A percentile compares a stretch with the other conserved stretches of the same genome.
Conservation (phyloP, 371 early-diverging fungal genomes). For the Antonospora locustae region DNA sequence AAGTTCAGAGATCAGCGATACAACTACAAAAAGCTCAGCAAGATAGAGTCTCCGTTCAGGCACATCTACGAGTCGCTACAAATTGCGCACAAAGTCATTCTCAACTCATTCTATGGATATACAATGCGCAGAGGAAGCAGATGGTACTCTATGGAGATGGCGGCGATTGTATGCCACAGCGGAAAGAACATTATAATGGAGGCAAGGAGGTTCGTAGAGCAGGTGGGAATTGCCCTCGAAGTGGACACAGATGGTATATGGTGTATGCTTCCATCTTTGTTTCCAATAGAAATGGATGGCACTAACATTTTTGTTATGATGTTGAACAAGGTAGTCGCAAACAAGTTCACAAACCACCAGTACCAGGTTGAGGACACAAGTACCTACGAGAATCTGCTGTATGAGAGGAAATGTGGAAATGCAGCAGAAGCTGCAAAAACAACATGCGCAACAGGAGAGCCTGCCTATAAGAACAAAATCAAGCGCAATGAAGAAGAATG, state of each 20-base stretch:
- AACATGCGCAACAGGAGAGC: slow-evolving; percentile 14
- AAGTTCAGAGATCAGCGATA: slow-evolving; percentile 92
- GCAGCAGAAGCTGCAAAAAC: slow-evolving; percentile 53
- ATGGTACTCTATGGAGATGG: slow-evolving; percentile 99
- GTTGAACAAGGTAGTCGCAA: slow-evolving; percentile 88
- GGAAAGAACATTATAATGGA: slow-evolving; percentile 88
- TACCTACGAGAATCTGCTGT: not conserved
- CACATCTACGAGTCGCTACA: slow-evolving; percentile 88
- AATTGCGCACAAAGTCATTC: slow-evolving; percentile 84
- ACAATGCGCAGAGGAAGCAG: slow-evolving; percentile 96
- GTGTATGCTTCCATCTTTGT: slow-evolving; percentile 79
- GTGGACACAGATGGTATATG: slow-evolving; percentile 98
- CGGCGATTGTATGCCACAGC: slow-evolving; percentile 83
- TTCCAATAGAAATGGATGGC: slow-evolving; percentile 55
- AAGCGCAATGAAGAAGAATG: not conserved
- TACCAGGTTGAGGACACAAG: slow-evolving; percentile 59
- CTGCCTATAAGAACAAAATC: not conserved
- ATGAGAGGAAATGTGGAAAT: not conserved
- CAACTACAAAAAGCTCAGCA: slow-evolving; percentile 84
- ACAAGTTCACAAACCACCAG: slow-evolving; percentile 87
- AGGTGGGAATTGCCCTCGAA: slow-evolving; percentile 83
- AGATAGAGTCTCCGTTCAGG: slow-evolving; percentile 68
- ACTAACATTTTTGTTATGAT: slow-evolving; percentile 86
- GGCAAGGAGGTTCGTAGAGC: slow-evolving; percentile 76
- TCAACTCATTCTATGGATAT: slow-evolving; percentile 97